Base-by-base conservation (phyloP, 2,329 filamentous ascomycete genomes). In the Bipolaris victoriae region DNA sequence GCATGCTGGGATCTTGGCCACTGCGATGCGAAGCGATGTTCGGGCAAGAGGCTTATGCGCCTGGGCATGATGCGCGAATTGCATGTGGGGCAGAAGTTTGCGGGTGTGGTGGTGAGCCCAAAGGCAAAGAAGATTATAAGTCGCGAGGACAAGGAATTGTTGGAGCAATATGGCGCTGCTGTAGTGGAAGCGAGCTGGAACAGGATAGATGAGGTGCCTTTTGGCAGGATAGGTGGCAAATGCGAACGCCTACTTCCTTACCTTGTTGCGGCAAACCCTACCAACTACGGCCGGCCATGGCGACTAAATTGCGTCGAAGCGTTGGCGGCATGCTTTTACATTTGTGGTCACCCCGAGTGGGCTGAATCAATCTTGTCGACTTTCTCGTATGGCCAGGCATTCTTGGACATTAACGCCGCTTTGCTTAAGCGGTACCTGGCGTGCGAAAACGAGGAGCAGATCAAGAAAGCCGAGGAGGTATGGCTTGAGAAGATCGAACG, bases 141-240 rank as follows among this genome's bases (percentile, higher is more conserved):
- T 5, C 90, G 92, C 1, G 91, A 92, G 49, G 95, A 99, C 78
- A 82, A 82, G 55, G 87, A 90, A 48, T 80, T 96, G 15, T 84
- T 98, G 68, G 92, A 96, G 69, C 89, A 92, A 76, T 90, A 91
- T 73, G 95, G 95, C 62, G 94, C 93, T 18, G 95, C 95, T 3
- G 95, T 99, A 3, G 95, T 99, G 16, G 95, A 99, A 80, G 97
- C 93, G 73, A 96, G 91, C 22, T 99, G 95, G 95, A 96, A 96
- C 3, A 84, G 95, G 58, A 91, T 96, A 7, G 84, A 90, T 46
- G 95, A 99, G 77, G 88, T 99, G 5, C 93, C 94, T 50, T 99
- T 94, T 87, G 84, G 82, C 57, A 90, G 90, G 65, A 96, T 99
- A 57, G 95, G 95, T 26, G 95, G 95, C 22, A 95, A 93, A 77